These are phyloP conservation scores for Penicillium ucsense DNA, from an alignment of 495 filamentous ascomycete genomes.

Conservation along the genomic window DNA sequence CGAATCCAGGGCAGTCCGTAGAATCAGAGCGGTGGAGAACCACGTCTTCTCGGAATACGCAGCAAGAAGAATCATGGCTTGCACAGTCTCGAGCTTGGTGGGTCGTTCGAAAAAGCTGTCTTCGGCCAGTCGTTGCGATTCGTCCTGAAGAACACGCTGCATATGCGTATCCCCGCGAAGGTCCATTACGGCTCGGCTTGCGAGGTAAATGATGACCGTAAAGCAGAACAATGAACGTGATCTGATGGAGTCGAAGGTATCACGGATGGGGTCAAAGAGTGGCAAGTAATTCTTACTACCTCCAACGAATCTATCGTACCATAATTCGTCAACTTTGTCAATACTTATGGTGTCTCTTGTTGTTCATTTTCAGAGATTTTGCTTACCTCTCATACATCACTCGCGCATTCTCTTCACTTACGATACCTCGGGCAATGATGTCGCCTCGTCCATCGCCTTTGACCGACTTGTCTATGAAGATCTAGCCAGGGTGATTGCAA, in stretches of 20 bases:
- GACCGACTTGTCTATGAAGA: conserved; percentile 28
- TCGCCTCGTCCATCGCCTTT: conserved; percentile 27
- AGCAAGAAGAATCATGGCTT: conserved; percentile 35
- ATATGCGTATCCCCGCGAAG: conserved; percentile 29
- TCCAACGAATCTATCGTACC: conserved; percentile 21
- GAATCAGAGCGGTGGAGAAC: conserved; percentile 36
- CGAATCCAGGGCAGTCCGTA: conserved; percentile 33
- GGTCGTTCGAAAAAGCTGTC: conserved; percentile 37
- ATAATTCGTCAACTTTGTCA: no score
- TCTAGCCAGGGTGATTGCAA: conserved; percentile 6
- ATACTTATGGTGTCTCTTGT: not conserved
- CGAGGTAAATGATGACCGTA: conserved; percentile 34
- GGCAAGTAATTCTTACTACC: conserved; percentile 33
- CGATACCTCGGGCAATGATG: conserved; percentile 30
- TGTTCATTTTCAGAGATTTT: not conserved
- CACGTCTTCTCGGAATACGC: conserved; percentile 38
- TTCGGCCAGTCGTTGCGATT: conserved; percentile 33
- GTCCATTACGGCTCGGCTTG: conserved; percentile 30
- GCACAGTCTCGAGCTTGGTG: conserved; percentile 34
- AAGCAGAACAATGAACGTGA: conserved; percentile 36
- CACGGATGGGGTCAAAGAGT: conserved; percentile 34
- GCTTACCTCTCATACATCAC: conserved; percentile 34
- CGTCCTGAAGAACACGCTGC: conserved; percentile 36
- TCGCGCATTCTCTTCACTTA: conserved; percentile 30
- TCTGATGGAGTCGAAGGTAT: conserved; percentile 36